Conservation (phyloP, 306 rosid species). For the Cicer cuneatum region DNA sequence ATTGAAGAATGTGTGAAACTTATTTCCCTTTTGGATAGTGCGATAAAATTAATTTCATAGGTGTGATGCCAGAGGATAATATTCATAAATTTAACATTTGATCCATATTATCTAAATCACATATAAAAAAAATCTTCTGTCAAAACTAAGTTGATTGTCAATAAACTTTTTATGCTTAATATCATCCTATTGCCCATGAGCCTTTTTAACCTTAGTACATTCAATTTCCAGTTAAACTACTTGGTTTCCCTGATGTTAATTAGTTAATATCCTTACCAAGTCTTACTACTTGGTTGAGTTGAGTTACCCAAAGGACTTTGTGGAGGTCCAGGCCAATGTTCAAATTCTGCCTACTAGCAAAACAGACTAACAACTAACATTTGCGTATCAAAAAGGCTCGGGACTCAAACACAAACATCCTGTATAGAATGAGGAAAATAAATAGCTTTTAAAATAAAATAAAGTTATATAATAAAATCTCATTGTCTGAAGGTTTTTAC, state of each 20-base stretch:
- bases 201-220: background rate
- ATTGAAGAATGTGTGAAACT: background rate
- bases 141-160: background rate
- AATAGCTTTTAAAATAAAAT: background rate
- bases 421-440: background rate
- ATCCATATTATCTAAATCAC: background rate
- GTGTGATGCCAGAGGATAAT: background rate
- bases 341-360: too few species aligned
- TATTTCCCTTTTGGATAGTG: background rate
- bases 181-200: background rate
- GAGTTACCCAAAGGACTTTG: too few species aligned
- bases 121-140: background rate
- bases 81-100: background rate
- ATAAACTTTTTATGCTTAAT: background rate
- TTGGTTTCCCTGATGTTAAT: background rate
- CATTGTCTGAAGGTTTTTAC: background rate
- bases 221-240: background rate
- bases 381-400: too few species aligned
- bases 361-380: too few species aligned
- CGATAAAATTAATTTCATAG: background rate
- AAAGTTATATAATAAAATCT: background rate
- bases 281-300: background rate
- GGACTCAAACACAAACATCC: background rate
- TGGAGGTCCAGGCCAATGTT: too few species aligned
- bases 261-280: background rate